A percentile compares a stretch with the other conserved stretches of the same genome.
phyloP scores from a whole-genome alignment of 176 grass and related monocot species.

The Musa troglodytarum region DNA sequence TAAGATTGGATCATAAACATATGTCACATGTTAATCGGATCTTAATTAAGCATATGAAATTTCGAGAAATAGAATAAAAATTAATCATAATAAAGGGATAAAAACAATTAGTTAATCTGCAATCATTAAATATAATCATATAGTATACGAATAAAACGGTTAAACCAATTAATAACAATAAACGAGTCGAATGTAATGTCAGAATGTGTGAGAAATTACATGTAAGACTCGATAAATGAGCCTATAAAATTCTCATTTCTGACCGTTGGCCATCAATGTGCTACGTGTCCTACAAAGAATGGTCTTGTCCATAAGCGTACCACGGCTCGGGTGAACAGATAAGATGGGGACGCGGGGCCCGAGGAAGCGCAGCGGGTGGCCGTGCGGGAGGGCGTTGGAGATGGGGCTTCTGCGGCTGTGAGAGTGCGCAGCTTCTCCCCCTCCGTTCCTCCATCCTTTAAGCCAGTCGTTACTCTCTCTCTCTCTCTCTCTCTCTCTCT shows the following conservation, averaged over 20 bases:
- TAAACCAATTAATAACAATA: too few relatives aligned
- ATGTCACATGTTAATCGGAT: too few relatives aligned
- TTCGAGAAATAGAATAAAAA: too few relatives aligned
- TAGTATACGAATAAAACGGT: too few relatives aligned
- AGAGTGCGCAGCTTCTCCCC: constrained; percentile 9
- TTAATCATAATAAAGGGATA: too few relatives aligned
- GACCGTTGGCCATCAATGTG: background rate
- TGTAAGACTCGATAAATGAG: too few relatives aligned
- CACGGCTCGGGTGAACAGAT: background rate
- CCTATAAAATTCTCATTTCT: background rate
- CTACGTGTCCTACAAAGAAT: background rate
- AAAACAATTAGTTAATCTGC: too few relatives aligned
- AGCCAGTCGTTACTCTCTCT: background rate
- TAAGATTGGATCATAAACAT: too few relatives aligned
- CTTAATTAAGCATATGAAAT: too few relatives aligned
- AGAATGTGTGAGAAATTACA: too few relatives aligned
- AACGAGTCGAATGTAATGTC: too few relatives aligned
- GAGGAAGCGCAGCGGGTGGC: constrained; percentile 5
- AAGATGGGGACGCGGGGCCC: background rate
- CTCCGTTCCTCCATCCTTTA: background rate
- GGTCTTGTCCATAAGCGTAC: background rate
- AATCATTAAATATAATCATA: too few relatives aligned
- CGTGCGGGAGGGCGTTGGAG: constrained; percentile 11
- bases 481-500: background rate
- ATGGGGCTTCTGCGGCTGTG: constrained; percentile 60